Conservation (phyloP, 768 basidiomycete genomes). For the Boletus bicolor region DNA sequence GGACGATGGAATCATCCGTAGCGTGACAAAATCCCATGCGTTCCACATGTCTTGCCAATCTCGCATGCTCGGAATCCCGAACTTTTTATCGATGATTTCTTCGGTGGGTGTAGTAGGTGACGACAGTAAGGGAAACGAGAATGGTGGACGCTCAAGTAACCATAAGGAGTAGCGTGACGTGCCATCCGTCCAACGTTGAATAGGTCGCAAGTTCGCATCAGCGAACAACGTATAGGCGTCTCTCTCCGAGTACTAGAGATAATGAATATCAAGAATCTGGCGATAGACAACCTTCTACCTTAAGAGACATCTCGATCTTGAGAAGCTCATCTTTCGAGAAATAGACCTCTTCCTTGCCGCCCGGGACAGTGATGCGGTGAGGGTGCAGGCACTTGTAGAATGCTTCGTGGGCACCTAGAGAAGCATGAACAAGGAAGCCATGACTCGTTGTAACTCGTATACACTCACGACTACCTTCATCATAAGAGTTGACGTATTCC, state of each 20-base stretch:
- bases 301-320: constrained; percentile 84
- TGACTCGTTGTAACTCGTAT: not conserved
- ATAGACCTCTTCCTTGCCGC: constrained; percentile 38
- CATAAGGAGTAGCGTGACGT: constrained; percentile 76
- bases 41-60: constrained; percentile 89
- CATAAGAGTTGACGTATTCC: constrained; percentile 65
- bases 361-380: constrained; percentile 56
- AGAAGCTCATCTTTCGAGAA: constrained; percentile 75
- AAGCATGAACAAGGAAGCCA: not conserved
- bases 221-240: constrained; percentile 72
- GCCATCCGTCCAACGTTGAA: constrained; percentile 83
- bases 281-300: constrained; percentile 48
- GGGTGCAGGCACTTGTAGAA: constrained; percentile 66
- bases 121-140: constrained; percentile 65
- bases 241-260: constrained; percentile 66
- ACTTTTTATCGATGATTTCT: constrained; percentile 32
- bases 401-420: constrained; percentile 76
- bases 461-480: constrained; percentile 49
- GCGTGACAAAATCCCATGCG: constrained; percentile 82
- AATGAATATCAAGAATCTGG: not conserved
- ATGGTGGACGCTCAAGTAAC: constrained; percentile 85
- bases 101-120: constrained; percentile 32
- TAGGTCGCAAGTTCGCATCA: constrained; percentile 71
- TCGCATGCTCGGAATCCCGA: constrained; percentile 64
- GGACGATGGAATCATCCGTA: constrained; percentile 79